Evolutionary conservation across 1,284 basidiomycete genomes (phyloP), one percentile per base, ranked within the genome.

Genomic region (Cutaneotrichosporon sp.): DNA sequence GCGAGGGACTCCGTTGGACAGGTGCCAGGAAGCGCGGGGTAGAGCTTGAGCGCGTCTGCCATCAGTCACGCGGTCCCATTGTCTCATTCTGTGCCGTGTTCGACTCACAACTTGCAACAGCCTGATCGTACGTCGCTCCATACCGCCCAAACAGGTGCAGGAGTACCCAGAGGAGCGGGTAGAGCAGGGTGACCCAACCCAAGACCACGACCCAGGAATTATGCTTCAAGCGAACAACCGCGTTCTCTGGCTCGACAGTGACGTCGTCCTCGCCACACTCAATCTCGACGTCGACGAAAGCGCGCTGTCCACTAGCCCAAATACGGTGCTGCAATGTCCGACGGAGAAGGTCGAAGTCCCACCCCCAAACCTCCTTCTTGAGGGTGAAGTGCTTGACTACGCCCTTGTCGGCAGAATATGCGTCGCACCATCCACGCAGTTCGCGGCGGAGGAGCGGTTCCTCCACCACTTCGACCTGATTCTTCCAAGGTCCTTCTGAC

Each of bases 341-440:
- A 7, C 53, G 42, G 11, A 65, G 58, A 10, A 42, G 42, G 10
- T 82, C 79, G 32, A 87, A 79, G 73, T 90, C 84, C 90, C 90
- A 91, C 7, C 87, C 88, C 73, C 87, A 87, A 21, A 88, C 77
- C 64, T 85, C 85, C 82, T 89, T 89, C 47, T 81, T 77, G 65
- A 89, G 86, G 0, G 82, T 80, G 72, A 90, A 88, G 73, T 88
- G 86, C 73, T 89, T 90, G 63, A 90, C 78, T 22, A 82, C 70
- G 64, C 86, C 88, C 8, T 69, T 73, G 72, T 86, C 87, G 11
- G 83, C 80, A 60, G 86, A 88, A 71, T 88, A 90, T 60, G 87
- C 85, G 70, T 89, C 86, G 22, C 88, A 88, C 89, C 89, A 90
- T 62, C 86, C 82, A 21, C 86, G 82, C 56, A 89, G 71, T 7